These are phyloP conservation scores for Chaetomium olivaceum DNA, from an alignment of 2,329 filamentous ascomycete genomes.

Conservation along the genomic window DNA sequence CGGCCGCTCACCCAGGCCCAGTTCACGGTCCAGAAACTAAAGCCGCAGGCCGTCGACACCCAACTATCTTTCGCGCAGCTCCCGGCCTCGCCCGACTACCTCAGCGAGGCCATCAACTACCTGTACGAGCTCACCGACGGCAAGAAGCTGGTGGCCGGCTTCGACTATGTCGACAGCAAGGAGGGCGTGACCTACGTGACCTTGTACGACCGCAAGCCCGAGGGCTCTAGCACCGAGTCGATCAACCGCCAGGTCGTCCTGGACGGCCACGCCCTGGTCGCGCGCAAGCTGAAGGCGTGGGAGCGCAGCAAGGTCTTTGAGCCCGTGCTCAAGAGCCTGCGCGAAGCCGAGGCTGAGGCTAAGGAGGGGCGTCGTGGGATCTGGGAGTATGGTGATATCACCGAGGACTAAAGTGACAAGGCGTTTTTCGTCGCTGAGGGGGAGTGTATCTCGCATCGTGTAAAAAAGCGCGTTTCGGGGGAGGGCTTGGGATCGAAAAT, in stretches of 20 bases:
- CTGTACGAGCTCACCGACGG: constrained; percentile 73
- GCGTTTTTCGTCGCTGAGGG: neutral
- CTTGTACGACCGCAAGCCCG: constrained; percentile 73
- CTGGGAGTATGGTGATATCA: constrained; percentile 98
- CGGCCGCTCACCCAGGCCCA: constrained; percentile 77
- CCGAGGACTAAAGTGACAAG: constrained; percentile 67
- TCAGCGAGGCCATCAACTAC: constrained; percentile 74
- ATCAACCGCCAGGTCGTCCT: constrained; percentile 85
- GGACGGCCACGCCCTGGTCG: constrained; percentile 86
- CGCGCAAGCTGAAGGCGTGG: constrained; percentile 87
- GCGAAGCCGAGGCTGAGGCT: constrained; percentile 72
- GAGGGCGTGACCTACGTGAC: constrained; percentile 86
- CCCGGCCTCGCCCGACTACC: constrained; percentile 78
- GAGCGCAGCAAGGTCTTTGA: constrained; percentile 71
- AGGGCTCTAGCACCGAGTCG: constrained; percentile 62
- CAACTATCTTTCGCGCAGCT: constrained; percentile 87
- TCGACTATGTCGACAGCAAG: constrained; percentile 77
- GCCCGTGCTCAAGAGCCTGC: constrained; percentile 70
- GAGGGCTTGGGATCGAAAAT: neutral
- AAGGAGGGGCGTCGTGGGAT: constrained; percentile 81
- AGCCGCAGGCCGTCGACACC: constrained; percentile 83
- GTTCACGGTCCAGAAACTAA: constrained; percentile 80
- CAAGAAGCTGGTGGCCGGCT: constrained; percentile 81
- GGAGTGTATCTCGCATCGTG: neutral
- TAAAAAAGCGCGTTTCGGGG: neutral